Percentiles rank a stretch among this genome's conserved stretches.
phyloP scores from a whole-genome alignment of 495 filamentous ascomycete genomes.

The Cladorrhinum samala region DNA sequence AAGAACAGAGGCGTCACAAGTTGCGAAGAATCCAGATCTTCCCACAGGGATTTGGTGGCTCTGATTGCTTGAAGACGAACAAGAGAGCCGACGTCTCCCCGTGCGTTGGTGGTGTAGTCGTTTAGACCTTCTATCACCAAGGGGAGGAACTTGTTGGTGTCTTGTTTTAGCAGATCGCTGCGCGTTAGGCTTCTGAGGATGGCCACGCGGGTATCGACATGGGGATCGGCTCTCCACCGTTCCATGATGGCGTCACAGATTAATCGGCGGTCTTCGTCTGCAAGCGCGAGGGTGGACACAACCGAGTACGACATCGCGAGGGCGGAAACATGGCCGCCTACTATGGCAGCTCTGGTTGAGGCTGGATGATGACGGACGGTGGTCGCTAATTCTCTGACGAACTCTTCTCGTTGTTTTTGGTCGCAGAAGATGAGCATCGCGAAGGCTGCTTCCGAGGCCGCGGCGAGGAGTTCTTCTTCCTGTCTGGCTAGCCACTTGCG shows the following conservation, averaged over 20 bases:
- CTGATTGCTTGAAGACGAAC: conserved; percentile 72
- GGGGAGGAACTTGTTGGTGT: conserved; percentile 27
- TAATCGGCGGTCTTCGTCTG: conserved; percentile 13
- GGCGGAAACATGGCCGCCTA: conserved; percentile 39
- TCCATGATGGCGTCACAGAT: conserved; percentile 28
- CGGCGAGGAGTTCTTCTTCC: conserved; percentile 36
- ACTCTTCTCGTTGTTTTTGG: conserved; percentile 20
- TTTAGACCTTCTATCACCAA: conserved; percentile 55
- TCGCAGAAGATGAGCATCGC: conserved; percentile 33
- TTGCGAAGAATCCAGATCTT: neutral
- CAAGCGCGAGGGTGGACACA: conserved; percentile 11
- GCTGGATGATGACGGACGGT: conserved; percentile 26
- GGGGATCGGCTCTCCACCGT: conserved; percentile 38
- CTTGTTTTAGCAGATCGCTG: conserved; percentile 34
- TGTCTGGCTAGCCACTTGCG: conserved; percentile 35
- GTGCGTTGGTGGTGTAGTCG: conserved; percentile 80
- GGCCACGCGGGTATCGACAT: conserved; percentile 53
- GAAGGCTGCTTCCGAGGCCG: conserved; percentile 38
- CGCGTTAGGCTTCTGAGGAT: conserved; percentile 55
- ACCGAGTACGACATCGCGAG: conserved; percentile 33
- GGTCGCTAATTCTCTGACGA: conserved; percentile 34
- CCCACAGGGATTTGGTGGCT: conserved; percentile 46
- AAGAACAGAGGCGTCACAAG: conserved; percentile 30
- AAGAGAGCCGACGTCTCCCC: conserved; percentile 84
- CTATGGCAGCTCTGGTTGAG: conserved; percentile 19